These are phyloP conservation scores for Hypomyces rosellus DNA, from an alignment of 2,329 filamentous ascomycete genomes.

Conservation along the genomic window DNA sequence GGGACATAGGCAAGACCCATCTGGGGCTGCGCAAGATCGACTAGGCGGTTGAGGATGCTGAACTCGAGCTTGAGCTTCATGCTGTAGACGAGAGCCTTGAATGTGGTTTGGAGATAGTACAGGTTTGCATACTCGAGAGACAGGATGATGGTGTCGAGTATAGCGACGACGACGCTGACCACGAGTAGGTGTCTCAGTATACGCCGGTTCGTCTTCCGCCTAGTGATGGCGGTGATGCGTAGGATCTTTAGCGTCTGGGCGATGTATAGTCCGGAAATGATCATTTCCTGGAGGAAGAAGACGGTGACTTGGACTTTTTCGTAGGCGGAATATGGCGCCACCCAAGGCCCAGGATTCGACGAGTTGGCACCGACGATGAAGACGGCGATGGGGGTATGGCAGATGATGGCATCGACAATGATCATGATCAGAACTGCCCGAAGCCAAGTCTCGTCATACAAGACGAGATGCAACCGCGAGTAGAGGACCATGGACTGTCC, in stretches of 20 bases:
- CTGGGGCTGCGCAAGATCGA: conserved; percentile 15
- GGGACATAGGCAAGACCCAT: no score
- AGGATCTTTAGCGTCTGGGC: background rate
- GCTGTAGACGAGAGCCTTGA: conserved; percentile 25
- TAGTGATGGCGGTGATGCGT: conserved; percentile 34
- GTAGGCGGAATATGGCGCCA: conserved; percentile 32
- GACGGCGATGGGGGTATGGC: conserved; percentile 35
- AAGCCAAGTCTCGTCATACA: conserved; percentile 42
- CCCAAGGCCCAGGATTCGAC: conserved; percentile 2
- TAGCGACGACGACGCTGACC: conserved; percentile 34
- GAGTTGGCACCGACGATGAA: background rate
- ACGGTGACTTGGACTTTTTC: conserved; percentile 48
- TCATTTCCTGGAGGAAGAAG: conserved; percentile 47
- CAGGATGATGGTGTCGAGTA: conserved; percentile 32
- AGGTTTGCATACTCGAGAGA: conserved; percentile 21
- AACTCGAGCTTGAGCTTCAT: conserved; percentile 28
- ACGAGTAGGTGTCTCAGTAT: conserved; percentile 28
- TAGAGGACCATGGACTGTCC: conserved; percentile 55
- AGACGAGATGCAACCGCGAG: conserved; percentile 53
- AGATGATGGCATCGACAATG: conserved; percentile 43
- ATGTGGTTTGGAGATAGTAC: conserved; percentile 23
- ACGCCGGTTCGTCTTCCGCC: conserved; percentile 9
- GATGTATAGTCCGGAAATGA: conserved; percentile 47
- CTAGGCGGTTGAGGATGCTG: conserved; percentile 23
- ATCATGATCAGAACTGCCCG: conserved; percentile 50